A percentile compares a stretch with the other conserved stretches of the same genome.
Conservation (phyloP, 495 filamentous ascomycete genomes). For the Annulohypoxylon bovei region DNA sequence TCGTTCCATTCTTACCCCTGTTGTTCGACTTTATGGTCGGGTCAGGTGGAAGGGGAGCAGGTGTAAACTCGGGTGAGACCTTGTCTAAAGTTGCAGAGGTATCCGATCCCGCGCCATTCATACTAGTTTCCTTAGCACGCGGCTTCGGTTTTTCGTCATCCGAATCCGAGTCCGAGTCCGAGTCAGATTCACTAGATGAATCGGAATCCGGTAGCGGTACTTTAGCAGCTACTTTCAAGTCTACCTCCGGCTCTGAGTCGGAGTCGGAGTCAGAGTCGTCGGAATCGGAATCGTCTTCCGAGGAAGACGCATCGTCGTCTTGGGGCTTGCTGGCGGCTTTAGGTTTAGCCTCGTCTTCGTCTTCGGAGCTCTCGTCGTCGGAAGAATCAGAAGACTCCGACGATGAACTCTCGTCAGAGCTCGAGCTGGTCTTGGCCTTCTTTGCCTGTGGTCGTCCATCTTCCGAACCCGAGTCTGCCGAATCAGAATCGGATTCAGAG, state of each 20-base stretch:
- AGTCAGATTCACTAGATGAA: slow-evolving; percentile 47
- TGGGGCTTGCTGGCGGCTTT: slow-evolving; percentile 26
- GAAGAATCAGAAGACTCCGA: slow-evolving; percentile 51
- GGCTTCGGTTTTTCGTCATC: slow-evolving; percentile 48
- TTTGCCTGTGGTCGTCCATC: slow-evolving; percentile 51
- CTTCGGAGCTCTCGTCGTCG: slow-evolving; percentile 48
- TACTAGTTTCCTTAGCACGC: slow-evolving; percentile 31
- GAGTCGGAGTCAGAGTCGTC: slow-evolving; percentile 54
- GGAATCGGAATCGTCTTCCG: slow-evolving; percentile 58
- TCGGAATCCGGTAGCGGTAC: slow-evolving; percentile 57
- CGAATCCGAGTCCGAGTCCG: slow-evolving; percentile 52
- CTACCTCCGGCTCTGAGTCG: slow-evolving; percentile 46
- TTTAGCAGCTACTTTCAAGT: slow-evolving; percentile 61
- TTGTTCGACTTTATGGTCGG: slow-evolving; percentile 56
- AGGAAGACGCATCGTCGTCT: slow-evolving; percentile 49
- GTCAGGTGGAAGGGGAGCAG: slow-evolving; percentile 61
- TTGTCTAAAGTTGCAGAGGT: slow-evolving; percentile 56
- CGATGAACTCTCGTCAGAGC: slow-evolving; percentile 42
- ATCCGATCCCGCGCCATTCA: slow-evolving; percentile 42
- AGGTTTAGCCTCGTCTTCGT: slow-evolving; percentile 47
- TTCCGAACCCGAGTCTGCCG: slow-evolving; percentile 44
- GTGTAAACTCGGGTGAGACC: slow-evolving; percentile 51
- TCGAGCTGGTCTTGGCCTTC: slow-evolving; percentile 48
- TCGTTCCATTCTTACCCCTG: slow-evolving; percentile 50
- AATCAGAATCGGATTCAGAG: slow-evolving; percentile 53